Evolutionary conservation across 495 filamentous ascomycete genomes (phyloP).

Genomic region (Penicillium fimorum): DNA sequence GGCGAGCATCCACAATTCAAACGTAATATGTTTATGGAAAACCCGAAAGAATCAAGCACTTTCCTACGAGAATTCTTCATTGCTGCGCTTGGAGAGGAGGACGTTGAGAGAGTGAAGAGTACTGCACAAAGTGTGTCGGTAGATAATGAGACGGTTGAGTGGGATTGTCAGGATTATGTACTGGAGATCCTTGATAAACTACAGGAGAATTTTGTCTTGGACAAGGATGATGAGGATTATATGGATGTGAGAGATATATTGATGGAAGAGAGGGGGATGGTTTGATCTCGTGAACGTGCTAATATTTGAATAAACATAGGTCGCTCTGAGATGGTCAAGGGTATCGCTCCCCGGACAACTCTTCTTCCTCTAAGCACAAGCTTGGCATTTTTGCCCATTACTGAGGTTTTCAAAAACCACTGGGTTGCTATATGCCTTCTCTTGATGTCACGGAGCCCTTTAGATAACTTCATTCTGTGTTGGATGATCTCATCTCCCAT

Average conservation of each 20-base stretch:
- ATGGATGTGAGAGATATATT: background rate
- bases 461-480: too few relatives aligned
- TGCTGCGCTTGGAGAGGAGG: background rate
- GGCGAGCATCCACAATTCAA: background rate
- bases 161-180: conserved; percentile 2
- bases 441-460: too few relatives aligned
- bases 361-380: too few relatives aligned
- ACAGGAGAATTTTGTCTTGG: background rate
- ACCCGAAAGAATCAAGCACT: background rate
- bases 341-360: too few relatives aligned
- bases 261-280: background rate
- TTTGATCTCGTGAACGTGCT: too few relatives aligned
- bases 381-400: too few relatives aligned
- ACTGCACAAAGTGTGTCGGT: background rate
- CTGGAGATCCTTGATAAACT: background rate
- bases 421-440: too few relatives aligned
- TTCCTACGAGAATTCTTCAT: background rate
- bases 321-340: too few relatives aligned
- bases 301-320: too few relatives aligned
- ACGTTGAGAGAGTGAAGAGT: background rate
- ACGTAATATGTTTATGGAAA: background rate
- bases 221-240: background rate
- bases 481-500: too few relatives aligned
- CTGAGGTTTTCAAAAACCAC: too few relatives aligned
- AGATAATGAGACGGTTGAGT: background rate